Evolutionary conservation across 441 rosid genomes (phyloP).

Genomic region (Pelargonium myrrhifolium): DNA sequence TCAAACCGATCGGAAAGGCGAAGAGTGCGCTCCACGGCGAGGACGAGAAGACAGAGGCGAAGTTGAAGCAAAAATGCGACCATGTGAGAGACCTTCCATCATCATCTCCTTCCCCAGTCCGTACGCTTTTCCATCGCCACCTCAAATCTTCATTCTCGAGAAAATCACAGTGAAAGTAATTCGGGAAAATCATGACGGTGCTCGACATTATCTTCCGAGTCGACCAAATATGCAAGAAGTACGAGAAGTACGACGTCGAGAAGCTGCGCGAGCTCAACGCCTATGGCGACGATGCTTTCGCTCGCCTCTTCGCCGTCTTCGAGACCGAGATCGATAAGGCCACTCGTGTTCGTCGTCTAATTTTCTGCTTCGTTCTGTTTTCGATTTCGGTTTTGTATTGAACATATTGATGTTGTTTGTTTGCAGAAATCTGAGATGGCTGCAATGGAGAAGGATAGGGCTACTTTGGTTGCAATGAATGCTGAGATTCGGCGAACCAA

Average conservation of each 20-base stretch:
- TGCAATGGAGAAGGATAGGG: not conserved
- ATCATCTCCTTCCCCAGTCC: no score
- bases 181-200: not conserved
- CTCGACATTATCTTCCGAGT: not conserved
- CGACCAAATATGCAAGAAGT: not conserved
- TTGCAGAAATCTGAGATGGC: not conserved
- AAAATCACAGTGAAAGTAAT: not conserved
- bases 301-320: not conserved
- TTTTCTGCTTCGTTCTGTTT: not conserved
- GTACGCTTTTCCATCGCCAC: no score
- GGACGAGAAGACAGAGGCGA: not conserved
- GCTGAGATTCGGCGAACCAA: not conserved
- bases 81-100: no score
- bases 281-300: not conserved
- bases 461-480: not conserved
- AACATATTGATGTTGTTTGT: not conserved
- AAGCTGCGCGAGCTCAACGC: not conserved
- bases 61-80: not conserved
- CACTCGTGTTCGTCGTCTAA: not conserved
- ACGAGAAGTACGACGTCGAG: slow-evolving; percentile 1
- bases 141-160: not conserved
- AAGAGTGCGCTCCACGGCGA: not conserved
- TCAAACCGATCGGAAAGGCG: not conserved
- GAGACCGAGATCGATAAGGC: not conserved
- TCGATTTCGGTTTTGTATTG: not conserved